Evolutionary conservation across 345 rosid genomes (phyloP).

Genomic region (Clarkia xantiana): DNA sequence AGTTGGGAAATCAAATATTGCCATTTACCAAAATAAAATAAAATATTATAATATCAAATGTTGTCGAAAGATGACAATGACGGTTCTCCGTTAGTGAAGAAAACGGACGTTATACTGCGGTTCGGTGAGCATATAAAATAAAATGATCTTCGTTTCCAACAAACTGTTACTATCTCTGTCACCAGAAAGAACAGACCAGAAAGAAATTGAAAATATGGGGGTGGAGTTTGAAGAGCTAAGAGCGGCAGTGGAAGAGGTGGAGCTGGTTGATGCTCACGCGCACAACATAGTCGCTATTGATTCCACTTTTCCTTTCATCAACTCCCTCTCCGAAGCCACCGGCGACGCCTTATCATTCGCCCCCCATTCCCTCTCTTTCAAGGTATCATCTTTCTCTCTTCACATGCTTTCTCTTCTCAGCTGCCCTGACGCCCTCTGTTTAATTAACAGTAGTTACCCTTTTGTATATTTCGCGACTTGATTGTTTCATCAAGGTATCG

Average conservation of each 20-base stretch:
- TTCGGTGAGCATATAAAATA: too few species aligned
- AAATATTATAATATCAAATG: too few species aligned
- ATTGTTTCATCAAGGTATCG: too few species aligned
- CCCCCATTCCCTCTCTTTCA: conserved; percentile 64
- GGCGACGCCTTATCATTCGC: conserved; percentile 64
- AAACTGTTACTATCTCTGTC: too few species aligned
- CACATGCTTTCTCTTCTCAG: not conserved
- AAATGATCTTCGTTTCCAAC: too few species aligned
- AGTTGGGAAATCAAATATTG: too few species aligned
- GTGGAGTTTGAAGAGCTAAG: conserved; percentile 50
- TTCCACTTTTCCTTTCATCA: conserved; percentile 57
- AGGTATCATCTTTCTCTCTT: conserved; percentile 21
- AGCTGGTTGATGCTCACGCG: conserved; percentile 68
- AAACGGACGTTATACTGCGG: too few species aligned
- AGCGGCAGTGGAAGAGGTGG: conserved; percentile 35
- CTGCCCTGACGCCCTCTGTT: not conserved
- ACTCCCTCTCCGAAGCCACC: conserved; percentile 55
- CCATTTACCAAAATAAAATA: too few species aligned
- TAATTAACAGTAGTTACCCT: too few species aligned
- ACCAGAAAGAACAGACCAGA: not conserved
- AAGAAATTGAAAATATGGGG: not conserved
- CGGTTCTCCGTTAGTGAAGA: too few species aligned
- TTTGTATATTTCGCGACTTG: too few species aligned
- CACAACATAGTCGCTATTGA: conserved; percentile 68
- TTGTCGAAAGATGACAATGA: too few species aligned